Percentiles rank a stretch among this genome's conserved stretches.
Conservation (phyloP, 768 basidiomycete genomes). For the Suillus cothurnatus region DNA sequence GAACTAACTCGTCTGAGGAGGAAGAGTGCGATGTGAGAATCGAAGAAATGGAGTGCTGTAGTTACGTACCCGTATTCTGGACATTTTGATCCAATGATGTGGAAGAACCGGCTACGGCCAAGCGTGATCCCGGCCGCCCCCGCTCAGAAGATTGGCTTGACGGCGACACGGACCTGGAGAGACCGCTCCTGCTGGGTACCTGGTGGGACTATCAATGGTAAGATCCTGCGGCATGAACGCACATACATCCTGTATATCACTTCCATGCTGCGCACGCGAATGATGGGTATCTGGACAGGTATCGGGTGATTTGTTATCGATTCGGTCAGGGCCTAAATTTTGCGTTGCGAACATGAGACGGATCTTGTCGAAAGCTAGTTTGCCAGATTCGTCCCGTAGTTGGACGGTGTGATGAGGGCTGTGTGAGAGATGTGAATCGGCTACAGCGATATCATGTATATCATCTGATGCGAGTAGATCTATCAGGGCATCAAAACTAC, state of each 20-base stretch:
- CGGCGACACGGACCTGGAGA: background rate
- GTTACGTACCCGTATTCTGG: background rate
- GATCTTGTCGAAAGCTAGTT: conserved; percentile 34
- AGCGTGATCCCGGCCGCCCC: background rate
- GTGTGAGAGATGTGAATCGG: background rate
- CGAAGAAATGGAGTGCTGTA: too few species aligned
- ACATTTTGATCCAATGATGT: background rate
- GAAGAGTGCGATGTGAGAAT: background rate
- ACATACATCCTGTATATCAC: background rate
- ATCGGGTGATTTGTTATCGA: background rate
- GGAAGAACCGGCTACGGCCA: background rate
- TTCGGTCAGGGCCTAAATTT: conserved; percentile 1
- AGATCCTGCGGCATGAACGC: background rate
- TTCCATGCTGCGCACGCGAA: background rate
- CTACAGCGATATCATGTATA: conserved; percentile 14
- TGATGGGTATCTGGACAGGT: background rate
- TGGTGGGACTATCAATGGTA: background rate
- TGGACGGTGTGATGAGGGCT: conserved; percentile 9
- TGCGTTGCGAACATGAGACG: conserved; percentile 29
- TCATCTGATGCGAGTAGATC: conserved; percentile 34
- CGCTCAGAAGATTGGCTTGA: background rate
- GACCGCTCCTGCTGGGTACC: background rate
- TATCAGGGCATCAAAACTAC: conserved; percentile 30
- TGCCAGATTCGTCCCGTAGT: conserved; percentile 31
- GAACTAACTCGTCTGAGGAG: background rate